phyloP scores from a whole-genome alignment of 1,284 basidiomycete species.

The Apiotrichum brassicae region DNA sequence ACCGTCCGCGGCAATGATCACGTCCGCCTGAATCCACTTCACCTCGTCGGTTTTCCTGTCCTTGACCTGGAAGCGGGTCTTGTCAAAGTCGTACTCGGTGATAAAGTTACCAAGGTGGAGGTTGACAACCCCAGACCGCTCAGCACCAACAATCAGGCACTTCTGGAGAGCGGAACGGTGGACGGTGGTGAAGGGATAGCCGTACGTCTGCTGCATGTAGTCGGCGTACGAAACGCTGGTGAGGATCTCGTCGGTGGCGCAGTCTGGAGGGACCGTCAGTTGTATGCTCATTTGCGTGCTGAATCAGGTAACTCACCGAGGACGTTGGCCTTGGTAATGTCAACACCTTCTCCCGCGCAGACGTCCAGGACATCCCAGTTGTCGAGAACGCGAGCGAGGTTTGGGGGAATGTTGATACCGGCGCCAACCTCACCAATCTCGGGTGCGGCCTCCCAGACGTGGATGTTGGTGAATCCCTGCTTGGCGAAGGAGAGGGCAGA shows the following conservation, averaged over 20 bases:
- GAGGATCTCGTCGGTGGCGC: constrained; percentile 31
- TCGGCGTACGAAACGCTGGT: constrained; percentile 29
- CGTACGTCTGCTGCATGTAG: constrained; percentile 36
- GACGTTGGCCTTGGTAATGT: constrained; percentile 30
- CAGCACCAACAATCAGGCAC: constrained; percentile 29
- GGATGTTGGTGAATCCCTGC: constrained; percentile 34
- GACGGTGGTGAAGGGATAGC: constrained; percentile 34
- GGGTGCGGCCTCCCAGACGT: constrained; percentile 33
- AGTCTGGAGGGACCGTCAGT: constrained; percentile 22
- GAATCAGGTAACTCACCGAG: constrained; percentile 25
- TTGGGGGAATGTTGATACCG: constrained; percentile 40
- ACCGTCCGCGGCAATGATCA: constrained; percentile 44
- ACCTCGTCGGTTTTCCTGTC: constrained; percentile 7
- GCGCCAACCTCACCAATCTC: constrained; percentile 38
- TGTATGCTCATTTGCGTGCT: too few species aligned
- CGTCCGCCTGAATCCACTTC: constrained; percentile 40
- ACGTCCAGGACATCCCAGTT: constrained; percentile 26
- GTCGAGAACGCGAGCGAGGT: constrained; percentile 32
- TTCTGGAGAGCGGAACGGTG: constrained; percentile 43
- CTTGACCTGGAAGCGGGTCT: constrained; percentile 29
- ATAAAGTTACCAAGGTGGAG: constrained; percentile 31
- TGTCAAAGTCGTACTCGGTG: constrained; percentile 36
- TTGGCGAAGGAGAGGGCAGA: constrained; percentile 33
- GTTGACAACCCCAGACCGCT: constrained; percentile 28
- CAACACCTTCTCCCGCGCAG: constrained; percentile 30